A percentile compares a stretch with the other conserved stretches of the same genome.
Conservation (phyloP, 2,329 filamentous ascomycete species). For the Fusarium sp. region DNA sequence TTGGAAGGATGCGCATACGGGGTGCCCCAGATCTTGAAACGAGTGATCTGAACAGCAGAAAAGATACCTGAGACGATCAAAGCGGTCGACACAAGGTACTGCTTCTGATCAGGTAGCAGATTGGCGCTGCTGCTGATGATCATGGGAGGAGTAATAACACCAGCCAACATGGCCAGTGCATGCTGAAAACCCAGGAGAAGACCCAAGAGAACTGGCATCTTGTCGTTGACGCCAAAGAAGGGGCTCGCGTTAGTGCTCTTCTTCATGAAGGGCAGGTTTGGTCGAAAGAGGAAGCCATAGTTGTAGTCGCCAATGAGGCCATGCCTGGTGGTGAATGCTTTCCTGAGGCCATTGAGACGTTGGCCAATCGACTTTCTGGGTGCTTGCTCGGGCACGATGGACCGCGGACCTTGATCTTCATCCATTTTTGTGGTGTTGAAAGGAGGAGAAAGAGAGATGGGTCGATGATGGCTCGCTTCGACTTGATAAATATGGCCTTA, state of each 20-base stretch:
- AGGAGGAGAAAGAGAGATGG: constrained; percentile 14
- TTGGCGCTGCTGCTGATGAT: constrained; percentile 76
- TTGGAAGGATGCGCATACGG: constrained; percentile 50
- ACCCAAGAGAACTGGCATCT: constrained; percentile 80
- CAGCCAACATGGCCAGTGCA: constrained; percentile 79
- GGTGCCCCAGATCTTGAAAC: constrained; percentile 78
- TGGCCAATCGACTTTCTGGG: constrained; percentile 48
- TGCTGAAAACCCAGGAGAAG: constrained; percentile 84
- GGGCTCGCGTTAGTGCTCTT: constrained; percentile 66
- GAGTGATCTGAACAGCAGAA: constrained; percentile 80
- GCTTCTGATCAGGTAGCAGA: constrained; percentile 68
- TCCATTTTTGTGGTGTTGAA: constrained; percentile 57
- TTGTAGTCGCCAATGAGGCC: constrained; percentile 89
- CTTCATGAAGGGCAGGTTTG: constrained; percentile 85
- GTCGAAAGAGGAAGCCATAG: constrained; percentile 88
- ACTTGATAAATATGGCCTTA: constrained; percentile 8
- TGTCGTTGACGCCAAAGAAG: constrained; percentile 86
- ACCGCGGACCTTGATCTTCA: constrained; percentile 65
- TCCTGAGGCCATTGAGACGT: constrained; percentile 45
- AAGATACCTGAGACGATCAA: constrained; percentile 83
- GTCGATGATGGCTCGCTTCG: background rate
- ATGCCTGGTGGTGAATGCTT: constrained; percentile 68
- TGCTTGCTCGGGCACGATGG: constrained; percentile 57
- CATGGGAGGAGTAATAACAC: constrained; percentile 82
- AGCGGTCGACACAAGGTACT: constrained; percentile 83